A percentile compares a stretch with the other conserved stretches of the same genome.
phyloP scores from a whole-genome alignment of 345 rosid genomes.

The Geranium brycei region DNA sequence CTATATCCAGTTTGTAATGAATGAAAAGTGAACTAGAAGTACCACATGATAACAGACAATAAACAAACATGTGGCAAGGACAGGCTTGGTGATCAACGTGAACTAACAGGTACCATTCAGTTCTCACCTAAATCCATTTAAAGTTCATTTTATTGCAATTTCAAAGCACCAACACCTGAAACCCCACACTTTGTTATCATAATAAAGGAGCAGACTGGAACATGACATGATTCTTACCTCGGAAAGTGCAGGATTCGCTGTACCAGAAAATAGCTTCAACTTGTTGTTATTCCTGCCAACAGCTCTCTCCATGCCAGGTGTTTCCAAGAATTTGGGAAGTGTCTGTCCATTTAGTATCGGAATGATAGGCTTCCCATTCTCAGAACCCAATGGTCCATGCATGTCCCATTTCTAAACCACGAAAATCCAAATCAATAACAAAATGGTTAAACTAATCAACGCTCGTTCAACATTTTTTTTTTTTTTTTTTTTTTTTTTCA shows the following conservation, averaged over 20 bases:
- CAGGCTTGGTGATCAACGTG: background rate
- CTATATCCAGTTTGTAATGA: too few relatives aligned
- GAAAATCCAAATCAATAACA: background rate
- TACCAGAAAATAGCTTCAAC: slow-evolving; percentile 82
- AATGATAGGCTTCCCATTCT: slow-evolving; percentile 39
- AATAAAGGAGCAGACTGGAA: background rate
- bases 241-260: slow-evolving; percentile 83
- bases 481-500: too few relatives aligned
- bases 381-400: slow-evolving; percentile 48
- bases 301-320: slow-evolving; percentile 26
- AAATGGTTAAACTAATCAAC: too few relatives aligned
- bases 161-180: background rate
- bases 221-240: slow-evolving; percentile 31
- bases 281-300: slow-evolving; percentile 39
- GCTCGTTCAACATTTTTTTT: too few relatives aligned
- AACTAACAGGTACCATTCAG: background rate
- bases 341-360: slow-evolving; percentile 23
- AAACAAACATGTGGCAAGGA: background rate
- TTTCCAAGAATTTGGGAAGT: slow-evolving; percentile 23
- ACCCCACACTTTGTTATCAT: background rate
- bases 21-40: background rate
- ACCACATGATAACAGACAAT: background rate
- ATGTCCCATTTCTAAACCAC: slow-evolving; percentile 39
- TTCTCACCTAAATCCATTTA: background rate
- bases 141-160: background rate